A percentile compares a stretch with the other conserved stretches of the same genome.
Conservation (phyloP, 2,329 filamentous ascomycete species). For the Cladophialophora exuberans region DNA sequence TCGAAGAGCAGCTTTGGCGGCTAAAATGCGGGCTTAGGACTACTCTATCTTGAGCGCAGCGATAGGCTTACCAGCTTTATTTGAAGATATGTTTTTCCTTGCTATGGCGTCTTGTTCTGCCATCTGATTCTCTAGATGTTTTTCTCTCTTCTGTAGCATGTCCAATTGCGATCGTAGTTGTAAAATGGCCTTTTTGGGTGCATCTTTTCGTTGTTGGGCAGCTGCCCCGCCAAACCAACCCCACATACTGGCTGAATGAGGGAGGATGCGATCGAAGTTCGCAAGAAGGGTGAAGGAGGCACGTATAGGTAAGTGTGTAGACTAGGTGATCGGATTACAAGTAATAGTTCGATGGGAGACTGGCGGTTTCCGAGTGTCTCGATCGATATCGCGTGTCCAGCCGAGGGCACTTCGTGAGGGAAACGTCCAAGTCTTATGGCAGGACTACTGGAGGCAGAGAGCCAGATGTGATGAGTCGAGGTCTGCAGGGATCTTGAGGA, state of each 20-base stretch:
- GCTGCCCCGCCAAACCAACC: slow-evolving; percentile 88
- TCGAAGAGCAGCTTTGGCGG: slow-evolving; percentile 84
- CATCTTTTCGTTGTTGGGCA: slow-evolving; percentile 86
- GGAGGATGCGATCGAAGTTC: background rate
- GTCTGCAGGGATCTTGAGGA: background rate
- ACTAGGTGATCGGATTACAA: background rate
- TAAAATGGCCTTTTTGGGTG: slow-evolving; percentile 95
- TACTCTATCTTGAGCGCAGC: background rate
- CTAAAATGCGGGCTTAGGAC: slow-evolving; percentile 51
- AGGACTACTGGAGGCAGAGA: too few relatives aligned
- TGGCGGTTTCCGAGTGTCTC: slow-evolving; percentile 6
- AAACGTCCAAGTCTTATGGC: too few relatives aligned
- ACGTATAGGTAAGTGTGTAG: background rate
- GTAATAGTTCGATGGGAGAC: slow-evolving; percentile 7
- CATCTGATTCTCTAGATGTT: slow-evolving; percentile 87
- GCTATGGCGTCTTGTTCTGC: slow-evolving; percentile 88
- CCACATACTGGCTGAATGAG: slow-evolving; percentile 58
- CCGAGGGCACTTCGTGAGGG: background rate
- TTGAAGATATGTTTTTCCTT: slow-evolving; percentile 82
- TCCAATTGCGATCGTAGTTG: slow-evolving; percentile 85
- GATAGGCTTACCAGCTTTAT: slow-evolving; percentile 81
- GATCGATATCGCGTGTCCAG: slow-evolving; percentile 26
- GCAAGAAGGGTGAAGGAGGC: background rate
- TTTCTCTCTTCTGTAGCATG: slow-evolving; percentile 97
- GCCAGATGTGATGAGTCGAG: background rate